phyloP scores from a whole-genome alignment of 208 protist genomes.

The Acanthamoeba castellanii region DNA sequence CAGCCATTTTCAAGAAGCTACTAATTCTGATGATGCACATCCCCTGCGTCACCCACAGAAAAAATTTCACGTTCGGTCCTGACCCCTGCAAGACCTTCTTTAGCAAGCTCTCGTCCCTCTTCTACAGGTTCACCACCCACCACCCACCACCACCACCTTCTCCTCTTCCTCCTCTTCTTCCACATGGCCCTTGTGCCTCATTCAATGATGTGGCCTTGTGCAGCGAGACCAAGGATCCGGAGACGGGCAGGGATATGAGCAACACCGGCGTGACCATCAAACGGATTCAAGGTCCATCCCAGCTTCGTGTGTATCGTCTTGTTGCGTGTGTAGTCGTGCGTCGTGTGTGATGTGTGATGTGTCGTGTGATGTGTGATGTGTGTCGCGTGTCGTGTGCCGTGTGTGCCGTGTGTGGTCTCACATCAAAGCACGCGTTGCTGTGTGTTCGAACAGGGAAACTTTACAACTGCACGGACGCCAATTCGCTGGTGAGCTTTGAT shows the following conservation, averaged over 20 bases:
- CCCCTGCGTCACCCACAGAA: not conserved
- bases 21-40: not conserved
- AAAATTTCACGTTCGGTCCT: not conserved
- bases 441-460: not conserved
- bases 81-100: conserved; percentile 42
- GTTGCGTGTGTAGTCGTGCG: no score
- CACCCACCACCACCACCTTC: not conserved
- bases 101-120: not conserved
- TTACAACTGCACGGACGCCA: conserved; percentile 22
- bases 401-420: not conserved
- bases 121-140: not conserved
- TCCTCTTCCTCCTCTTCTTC: not conserved
- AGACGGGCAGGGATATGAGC: not conserved
- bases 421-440: not conserved
- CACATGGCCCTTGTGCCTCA: not conserved
- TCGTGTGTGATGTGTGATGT: no score
- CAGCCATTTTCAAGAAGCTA: not conserved
- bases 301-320: no score
- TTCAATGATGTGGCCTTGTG: not conserved
- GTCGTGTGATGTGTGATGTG: no score
- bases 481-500: not conserved
- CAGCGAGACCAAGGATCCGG: not conserved
- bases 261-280: conserved; percentile 9
- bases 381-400: no score
- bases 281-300: not conserved